Conservation (phyloP, 495 filamentous ascomycete species). For the Annulohypoxylon stygium region DNA sequence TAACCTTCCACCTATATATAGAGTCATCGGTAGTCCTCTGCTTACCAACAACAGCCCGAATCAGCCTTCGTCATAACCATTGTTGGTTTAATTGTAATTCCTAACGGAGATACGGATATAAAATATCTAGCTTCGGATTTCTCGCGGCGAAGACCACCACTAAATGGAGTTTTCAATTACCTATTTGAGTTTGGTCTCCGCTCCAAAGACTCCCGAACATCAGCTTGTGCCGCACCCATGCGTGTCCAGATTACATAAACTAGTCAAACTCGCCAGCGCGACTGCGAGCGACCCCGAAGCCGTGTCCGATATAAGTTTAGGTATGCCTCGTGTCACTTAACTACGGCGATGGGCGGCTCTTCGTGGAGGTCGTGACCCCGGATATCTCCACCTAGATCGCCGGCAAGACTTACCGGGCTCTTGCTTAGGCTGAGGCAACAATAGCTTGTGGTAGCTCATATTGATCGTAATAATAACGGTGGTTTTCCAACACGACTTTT, state of each 20-base stretch:
- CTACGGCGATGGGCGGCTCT: conserved; percentile 29
- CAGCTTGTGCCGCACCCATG: not conserved
- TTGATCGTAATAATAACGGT: no score
- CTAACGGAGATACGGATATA: not conserved
- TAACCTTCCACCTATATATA: not conserved
- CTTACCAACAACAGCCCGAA: not conserved
- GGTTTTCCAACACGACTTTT: no score
- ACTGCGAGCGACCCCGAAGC: conserved; percentile 32
- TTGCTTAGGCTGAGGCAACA: no score
- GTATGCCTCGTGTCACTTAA: conserved; percentile 17
- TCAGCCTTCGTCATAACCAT: not conserved
- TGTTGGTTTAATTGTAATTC: not conserved
- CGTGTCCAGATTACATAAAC: not conserved
- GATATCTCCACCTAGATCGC: conserved; percentile 24
- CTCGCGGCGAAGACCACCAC: not conserved
- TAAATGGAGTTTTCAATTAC: not conserved
- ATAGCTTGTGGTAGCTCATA: no score
- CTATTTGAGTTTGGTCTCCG: not conserved
- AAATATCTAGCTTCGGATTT: not conserved
- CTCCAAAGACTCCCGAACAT: not conserved
- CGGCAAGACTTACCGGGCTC: not conserved
- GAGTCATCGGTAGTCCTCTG: not conserved
- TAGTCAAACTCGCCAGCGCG: conserved; percentile 4
- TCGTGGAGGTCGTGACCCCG: conserved; percentile 7
- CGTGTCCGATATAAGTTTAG: conserved; percentile 28